Percentiles rank a stretch among this genome's conserved stretches.
Conservation (phyloP, 169 alveolate species). For the Plasmodium adleri region DNA sequence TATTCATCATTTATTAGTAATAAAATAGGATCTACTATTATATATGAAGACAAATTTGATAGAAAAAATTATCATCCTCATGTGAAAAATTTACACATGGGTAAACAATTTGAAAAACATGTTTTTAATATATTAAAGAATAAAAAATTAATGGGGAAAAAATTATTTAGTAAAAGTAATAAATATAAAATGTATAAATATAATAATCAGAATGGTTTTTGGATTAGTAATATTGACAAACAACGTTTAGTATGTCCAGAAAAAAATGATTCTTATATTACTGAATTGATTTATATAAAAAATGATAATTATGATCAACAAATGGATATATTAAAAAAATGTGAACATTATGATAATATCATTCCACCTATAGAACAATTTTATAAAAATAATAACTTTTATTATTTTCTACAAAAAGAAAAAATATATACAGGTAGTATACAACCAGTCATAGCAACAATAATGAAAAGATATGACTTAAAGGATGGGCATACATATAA, state of each 20-base stretch:
- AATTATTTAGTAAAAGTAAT: constrained; percentile 36
- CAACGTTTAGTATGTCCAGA: constrained; percentile 51
- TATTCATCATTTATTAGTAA: constrained; percentile 25
- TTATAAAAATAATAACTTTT: constrained; percentile 64
- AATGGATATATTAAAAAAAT: constrained; percentile 33
- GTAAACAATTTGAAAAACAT: constrained; percentile 59
- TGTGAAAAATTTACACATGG: constrained; percentile 71
- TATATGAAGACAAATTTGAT: constrained; percentile 72
- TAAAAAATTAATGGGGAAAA: constrained; percentile 65
- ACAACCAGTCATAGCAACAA: constrained; percentile 66
- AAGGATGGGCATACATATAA: constrained; percentile 26
- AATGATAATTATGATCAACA: constrained; percentile 38
- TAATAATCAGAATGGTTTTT: constrained; percentile 51
- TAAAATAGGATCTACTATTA: constrained; percentile 60
- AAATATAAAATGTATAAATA: constrained; percentile 66
- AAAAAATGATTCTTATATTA: constrained; percentile 50
- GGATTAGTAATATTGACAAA: constrained; percentile 76
- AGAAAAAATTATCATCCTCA: constrained; percentile 61
- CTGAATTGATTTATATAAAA: constrained; percentile 66
- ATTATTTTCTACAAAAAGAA: constrained; percentile 38
- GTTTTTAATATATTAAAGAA: constrained; percentile 66
- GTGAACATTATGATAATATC: constrained; percentile 16
- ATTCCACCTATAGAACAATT: constrained; percentile 52
- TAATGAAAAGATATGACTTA: constrained; percentile 66
- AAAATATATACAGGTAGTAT: constrained; percentile 14